Evolutionary conservation across 2,329 filamentous ascomycete genomes (phyloP).

Genomic region (Colletotrichum shisoi): DNA sequence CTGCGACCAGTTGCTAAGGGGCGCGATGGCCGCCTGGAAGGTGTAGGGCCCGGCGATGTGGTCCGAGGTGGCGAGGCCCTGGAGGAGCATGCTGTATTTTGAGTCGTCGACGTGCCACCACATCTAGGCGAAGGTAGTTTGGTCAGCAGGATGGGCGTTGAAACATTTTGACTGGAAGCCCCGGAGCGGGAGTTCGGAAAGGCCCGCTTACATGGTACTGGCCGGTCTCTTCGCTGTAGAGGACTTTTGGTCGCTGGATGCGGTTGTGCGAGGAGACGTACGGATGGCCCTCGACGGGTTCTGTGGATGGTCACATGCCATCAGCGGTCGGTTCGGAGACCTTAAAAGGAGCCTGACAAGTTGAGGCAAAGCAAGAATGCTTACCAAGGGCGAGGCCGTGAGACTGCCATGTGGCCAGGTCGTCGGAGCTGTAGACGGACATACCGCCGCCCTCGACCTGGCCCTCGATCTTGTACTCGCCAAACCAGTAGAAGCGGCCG

Average conservation of each 20-base stretch:
- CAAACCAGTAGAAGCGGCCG: slow-evolving; percentile 67
- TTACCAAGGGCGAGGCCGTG: slow-evolving; percentile 62
- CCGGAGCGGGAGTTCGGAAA: too few species aligned
- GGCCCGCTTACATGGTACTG: slow-evolving; percentile 61
- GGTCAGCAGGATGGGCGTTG: too few species aligned
- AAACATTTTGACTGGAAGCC: too few species aligned
- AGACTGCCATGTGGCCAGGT: slow-evolving; percentile 66
- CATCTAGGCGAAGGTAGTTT: slow-evolving; percentile 50
- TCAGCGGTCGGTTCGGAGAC: too few species aligned
- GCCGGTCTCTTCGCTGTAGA: slow-evolving; percentile 61
- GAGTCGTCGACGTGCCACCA: slow-evolving; percentile 69
- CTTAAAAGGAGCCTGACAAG: too few species aligned
- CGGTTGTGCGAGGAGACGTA: slow-evolving; percentile 64
- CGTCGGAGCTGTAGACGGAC: slow-evolving; percentile 67
- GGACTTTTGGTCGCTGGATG: slow-evolving; percentile 69
- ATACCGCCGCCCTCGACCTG: slow-evolving; percentile 68
- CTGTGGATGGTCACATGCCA: slow-evolving; percentile 36
- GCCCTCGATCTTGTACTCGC: slow-evolving; percentile 67
- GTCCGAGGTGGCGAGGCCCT: slow-evolving; percentile 63
- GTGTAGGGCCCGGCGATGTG: slow-evolving; percentile 62
- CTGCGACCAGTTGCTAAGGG: slow-evolving; percentile 69
- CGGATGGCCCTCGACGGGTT: slow-evolving; percentile 61
- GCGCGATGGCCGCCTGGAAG: slow-evolving; percentile 62
- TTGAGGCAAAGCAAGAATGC: too few species aligned
- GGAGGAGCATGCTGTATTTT: slow-evolving; percentile 63